These are phyloP conservation scores for Graphiopsis chlorocephala DNA, from an alignment of 2,329 filamentous ascomycete species.

Conservation along the genomic window DNA sequence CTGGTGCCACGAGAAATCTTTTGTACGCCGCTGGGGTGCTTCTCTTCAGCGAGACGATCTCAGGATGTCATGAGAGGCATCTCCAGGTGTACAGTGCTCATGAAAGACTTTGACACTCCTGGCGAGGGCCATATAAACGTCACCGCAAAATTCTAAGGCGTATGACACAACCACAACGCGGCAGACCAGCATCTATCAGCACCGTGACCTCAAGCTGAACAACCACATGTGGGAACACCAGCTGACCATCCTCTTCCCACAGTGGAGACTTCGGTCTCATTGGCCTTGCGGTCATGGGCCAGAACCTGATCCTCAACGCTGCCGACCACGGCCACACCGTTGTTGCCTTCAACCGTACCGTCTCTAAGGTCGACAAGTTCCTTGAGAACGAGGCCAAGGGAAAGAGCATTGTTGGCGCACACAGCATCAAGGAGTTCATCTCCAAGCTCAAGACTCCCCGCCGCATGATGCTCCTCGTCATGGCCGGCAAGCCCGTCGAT, in stretches of 20 bases:
- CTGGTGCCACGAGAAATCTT: background rate
- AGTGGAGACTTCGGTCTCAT: slow-evolving; percentile 55
- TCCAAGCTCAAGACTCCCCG: slow-evolving; percentile 96
- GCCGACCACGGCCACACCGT: slow-evolving; percentile 78
- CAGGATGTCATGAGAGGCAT: background rate
- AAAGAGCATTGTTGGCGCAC: slow-evolving; percentile 91
- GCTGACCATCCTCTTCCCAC: slow-evolving; percentile 28
- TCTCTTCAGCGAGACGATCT: background rate
- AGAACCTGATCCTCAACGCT: slow-evolving; percentile 56
- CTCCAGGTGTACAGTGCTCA: background rate
- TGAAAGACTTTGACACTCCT: background rate
- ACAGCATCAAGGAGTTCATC: slow-evolving; percentile 91
- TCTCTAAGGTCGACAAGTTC: slow-evolving; percentile 87
- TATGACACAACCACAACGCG: slow-evolving; percentile 6
- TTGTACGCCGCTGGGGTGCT: background rate
- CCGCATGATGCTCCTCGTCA: slow-evolving; percentile 97
- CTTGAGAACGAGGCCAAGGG: slow-evolving; percentile 53
- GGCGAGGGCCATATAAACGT: background rate
- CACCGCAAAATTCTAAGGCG: slow-evolving; percentile 6
- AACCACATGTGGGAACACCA: background rate
- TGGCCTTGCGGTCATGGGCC: slow-evolving; percentile 52
- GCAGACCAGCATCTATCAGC: background rate
- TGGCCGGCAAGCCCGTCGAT: slow-evolving; percentile 96
- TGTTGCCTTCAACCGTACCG: slow-evolving; percentile 97
- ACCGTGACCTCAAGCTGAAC: background rate